Evolutionary conservation across 148 eudicot genomes (phyloP), one percentile per base, ranked within the genome.

Genomic region (Camellia japonica): DNA sequence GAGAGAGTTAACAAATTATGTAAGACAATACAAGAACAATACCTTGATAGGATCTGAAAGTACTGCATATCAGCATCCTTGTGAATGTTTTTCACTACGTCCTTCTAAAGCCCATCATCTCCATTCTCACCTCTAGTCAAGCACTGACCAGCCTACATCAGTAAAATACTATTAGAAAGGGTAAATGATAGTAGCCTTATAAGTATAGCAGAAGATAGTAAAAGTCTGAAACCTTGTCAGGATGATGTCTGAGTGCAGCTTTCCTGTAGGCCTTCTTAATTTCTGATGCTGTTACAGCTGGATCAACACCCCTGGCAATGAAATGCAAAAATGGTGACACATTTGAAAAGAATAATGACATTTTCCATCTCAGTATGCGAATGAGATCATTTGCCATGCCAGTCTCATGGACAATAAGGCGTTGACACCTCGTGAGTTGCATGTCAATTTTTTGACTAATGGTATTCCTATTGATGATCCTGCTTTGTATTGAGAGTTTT

Each of bases 231-330:
- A 93, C 99, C 98, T 96, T 96, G 87, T 96, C 99, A 16, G 99
- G 98, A 77, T 96, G 99, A 89, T 96, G 97, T 68, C 81, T 90
- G 64, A 96, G 94, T 80, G 99, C 99, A 73, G 99, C 98, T 89
- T 90, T 96, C 69, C 94, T 88, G 79, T 96, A 93, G 74, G 99
- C 98, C 88, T 93, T 96, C 84, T 85, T 93, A 42, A 96, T 90
- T 68, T 92, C 95, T 61, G 90, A 83, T 77, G 92, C 93, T 42
- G 91, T 72, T 72, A 88, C 93, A 82, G 94, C 89, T 51, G 91
- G 86, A 79, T 96, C 94, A 85, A 94, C 90, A 61, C 97, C 98
- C 91, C 99, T 96, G 23, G 52, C 78, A 87, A 76, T 51, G 61
- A 83, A 75, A 60, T 43, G 52, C n/a, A 79, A 79, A 41, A 78